phyloP scores from a whole-genome alignment of 2,329 filamentous ascomycete genomes.

The Fonsecaea multimorphosa region DNA sequence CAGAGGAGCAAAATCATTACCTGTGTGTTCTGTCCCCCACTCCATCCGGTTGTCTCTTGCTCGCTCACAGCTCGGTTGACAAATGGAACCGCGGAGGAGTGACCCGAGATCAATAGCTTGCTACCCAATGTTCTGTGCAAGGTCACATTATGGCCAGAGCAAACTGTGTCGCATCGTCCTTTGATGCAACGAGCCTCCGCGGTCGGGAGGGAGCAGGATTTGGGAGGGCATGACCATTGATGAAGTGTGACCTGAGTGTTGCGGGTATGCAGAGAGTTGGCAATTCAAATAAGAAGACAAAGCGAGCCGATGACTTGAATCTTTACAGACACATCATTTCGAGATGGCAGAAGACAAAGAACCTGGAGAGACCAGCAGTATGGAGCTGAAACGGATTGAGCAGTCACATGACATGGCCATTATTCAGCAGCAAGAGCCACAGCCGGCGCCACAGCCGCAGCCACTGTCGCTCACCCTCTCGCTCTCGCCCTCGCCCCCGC shows the following conservation, averaged over 20 bases:
- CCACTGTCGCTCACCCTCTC: background rate
- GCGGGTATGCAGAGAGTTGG: background rate
- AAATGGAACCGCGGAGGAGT: background rate
- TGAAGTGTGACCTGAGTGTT: background rate
- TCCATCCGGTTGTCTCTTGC: background rate
- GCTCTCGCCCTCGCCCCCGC: too few relatives aligned
- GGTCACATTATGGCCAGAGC: background rate
- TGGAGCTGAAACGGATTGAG: background rate
- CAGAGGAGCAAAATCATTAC: background rate
- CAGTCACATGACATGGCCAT: slow-evolving; percentile 7
- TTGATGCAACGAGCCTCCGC: slow-evolving; percentile 13
- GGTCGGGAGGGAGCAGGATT: slow-evolving; percentile 4
- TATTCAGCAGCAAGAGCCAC: background rate
- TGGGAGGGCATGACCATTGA: background rate
- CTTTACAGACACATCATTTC: background rate
- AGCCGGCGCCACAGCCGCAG: background rate
- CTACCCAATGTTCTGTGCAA: background rate
- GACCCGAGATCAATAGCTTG: background rate
- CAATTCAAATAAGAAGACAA: background rate
- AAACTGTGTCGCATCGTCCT: background rate
- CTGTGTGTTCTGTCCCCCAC: background rate
- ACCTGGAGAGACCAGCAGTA: background rate
- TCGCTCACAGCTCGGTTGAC: background rate
- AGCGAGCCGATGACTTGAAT: background rate
- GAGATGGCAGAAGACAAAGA: background rate